These are phyloP conservation scores for Clitopilus passeckerianus DNA, from an alignment of 768 basidiomycete genomes.

Conservation along the genomic window DNA sequence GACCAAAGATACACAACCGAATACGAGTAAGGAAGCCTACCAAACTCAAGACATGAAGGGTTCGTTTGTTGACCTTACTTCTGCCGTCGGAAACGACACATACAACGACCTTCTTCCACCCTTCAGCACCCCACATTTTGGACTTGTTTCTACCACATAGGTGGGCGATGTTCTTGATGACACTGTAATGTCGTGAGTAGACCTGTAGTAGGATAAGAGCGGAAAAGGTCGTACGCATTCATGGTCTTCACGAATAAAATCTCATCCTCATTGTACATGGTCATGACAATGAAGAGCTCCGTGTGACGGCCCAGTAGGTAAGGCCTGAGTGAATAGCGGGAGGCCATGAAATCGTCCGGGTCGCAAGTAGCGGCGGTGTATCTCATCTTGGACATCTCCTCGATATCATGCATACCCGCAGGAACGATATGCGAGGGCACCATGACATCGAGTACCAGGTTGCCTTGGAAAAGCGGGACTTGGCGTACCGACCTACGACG, in stretches of 20 bases:
- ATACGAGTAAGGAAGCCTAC: constrained; percentile 32
- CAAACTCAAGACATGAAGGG: constrained; percentile 81
- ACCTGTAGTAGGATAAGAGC: not conserved
- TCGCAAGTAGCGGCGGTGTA: constrained; percentile 90
- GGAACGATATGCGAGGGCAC: constrained; percentile 79
- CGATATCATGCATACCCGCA: constrained; percentile 50
- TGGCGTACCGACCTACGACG: constrained; percentile 75
- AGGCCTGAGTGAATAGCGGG: constrained; percentile 72
- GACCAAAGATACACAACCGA: not conserved
- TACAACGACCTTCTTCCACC: constrained; percentile 89
- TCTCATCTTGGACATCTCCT: constrained; percentile 80
- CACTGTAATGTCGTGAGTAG: constrained; percentile 33
- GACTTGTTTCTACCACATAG: constrained; percentile 66
- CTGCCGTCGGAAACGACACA: constrained; percentile 86
- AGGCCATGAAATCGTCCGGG: constrained; percentile 81
- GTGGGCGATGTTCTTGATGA: constrained; percentile 83
- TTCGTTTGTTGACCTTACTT: constrained; percentile 84
- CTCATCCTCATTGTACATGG: constrained; percentile 95
- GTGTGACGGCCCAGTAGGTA: constrained; percentile 78
- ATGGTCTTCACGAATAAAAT: constrained; percentile 74
- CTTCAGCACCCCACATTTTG: constrained; percentile 82
- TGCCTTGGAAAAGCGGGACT: constrained; percentile 77
- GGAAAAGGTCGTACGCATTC: constrained; percentile 58
- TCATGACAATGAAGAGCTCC: constrained; percentile 94
- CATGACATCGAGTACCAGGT: constrained; percentile 78